Conservation (phyloP, 331 rosid genomes). For the Dryas integrifolia region DNA sequence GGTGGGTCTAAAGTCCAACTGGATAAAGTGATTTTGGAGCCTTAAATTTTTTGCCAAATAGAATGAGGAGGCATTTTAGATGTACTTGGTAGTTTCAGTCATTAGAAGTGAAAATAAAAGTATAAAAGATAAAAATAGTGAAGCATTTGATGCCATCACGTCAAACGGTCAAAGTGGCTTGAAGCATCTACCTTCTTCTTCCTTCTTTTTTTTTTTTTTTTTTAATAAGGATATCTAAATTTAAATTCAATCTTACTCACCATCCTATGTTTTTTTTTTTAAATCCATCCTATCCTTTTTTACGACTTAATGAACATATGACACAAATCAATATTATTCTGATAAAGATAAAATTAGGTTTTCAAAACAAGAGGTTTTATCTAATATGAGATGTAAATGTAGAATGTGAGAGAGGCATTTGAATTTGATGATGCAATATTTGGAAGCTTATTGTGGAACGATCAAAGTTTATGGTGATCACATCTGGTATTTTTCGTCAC, state of each 20-base stretch:
- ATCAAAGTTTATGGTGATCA: too few relatives aligned
- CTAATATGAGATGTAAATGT: too few relatives aligned
- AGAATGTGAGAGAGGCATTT: too few relatives aligned
- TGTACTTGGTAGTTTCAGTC: conserved; percentile 29
- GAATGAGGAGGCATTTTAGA: conserved; percentile 24
- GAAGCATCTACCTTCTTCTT: background rate
- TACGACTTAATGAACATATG: too few relatives aligned
- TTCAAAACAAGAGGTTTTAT: too few relatives aligned
- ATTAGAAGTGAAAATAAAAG: conserved; percentile 20
- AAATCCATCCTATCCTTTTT: too few relatives aligned
- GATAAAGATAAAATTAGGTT: too few relatives aligned
- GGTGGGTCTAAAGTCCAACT: conserved; percentile 49
- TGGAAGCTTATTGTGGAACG: too few relatives aligned
- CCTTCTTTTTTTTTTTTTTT: background rate
- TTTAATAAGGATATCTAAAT: background rate
- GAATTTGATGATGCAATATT: too few relatives aligned
- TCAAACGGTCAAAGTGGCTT: background rate
- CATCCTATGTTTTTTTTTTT: background rate
- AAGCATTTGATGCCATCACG: conserved; percentile 10
- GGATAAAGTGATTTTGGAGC: conserved; percentile 46
- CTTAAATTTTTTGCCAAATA: conserved; percentile 36
- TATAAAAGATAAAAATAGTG: conserved; percentile 23
- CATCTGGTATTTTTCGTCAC: too few relatives aligned
- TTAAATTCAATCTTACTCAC: background rate
- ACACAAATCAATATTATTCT: too few relatives aligned